phyloP scores from a whole-genome alignment of 257 asterid genomes.

The Forsythia suspensa region DNA sequence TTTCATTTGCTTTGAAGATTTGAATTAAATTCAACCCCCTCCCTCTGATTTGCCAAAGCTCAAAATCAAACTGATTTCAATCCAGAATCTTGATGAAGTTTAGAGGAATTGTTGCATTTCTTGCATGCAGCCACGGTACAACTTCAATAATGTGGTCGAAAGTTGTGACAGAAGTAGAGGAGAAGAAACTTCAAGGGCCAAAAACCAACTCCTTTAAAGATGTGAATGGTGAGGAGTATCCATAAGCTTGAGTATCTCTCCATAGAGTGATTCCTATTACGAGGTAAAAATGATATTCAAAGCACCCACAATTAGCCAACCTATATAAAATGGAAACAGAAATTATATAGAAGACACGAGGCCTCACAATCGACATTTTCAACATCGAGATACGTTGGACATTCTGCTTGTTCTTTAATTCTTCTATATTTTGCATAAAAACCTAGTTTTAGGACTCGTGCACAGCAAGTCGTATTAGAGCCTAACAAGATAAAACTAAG shows the following conservation, averaged over 20 bases:
- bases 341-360: neutral
- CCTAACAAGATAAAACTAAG: neutral
- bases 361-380: neutral
- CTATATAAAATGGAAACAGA: neutral
- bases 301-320: neutral
- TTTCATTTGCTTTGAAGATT: neutral
- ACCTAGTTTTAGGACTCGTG: neutral
- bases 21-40: neutral
- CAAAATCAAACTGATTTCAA: neutral
- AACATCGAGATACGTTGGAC: neutral
- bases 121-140: neutral
- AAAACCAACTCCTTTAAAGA: conserved; percentile 77
- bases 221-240: conserved; percentile 57
- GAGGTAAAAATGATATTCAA: conserved; percentile 21
- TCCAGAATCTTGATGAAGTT: neutral
- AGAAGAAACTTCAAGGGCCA: conserved; percentile 37
- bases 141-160: neutral
- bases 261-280: conserved; percentile 60
- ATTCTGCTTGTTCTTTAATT: neutral
- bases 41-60: neutral
- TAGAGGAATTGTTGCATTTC: neutral
- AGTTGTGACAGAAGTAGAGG: neutral
- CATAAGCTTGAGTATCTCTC: conserved; percentile 74
- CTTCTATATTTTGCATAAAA: neutral
- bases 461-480: neutral